Base-by-base conservation (phyloP, 2,329 filamentous ascomycete species). In the Penicillium sp. region DNA sequence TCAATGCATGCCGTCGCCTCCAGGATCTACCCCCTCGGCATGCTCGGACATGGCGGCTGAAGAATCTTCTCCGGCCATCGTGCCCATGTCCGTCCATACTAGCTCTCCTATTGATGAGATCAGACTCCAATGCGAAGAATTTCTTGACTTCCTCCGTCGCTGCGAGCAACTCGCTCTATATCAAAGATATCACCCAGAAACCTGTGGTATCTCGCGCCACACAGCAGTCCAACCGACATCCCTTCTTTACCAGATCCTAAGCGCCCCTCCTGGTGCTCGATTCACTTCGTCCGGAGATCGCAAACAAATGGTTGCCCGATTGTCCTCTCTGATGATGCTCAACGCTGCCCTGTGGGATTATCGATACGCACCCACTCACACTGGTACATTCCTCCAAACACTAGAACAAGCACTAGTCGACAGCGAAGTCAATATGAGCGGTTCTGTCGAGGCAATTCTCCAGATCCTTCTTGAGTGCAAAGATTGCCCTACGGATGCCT, bases 281-380 rank as follows among this genome's bases (percentile, higher is more conserved):
- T 76, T 75, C 55, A 75, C 74, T 1, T 65, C 73, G 16, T 72
- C 73, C 6, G 75, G 73, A 22, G 68, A 76, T 52, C 72, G 75
- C n/a, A 78, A 78, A 60, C 76, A 78, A 60, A 74, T 76, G 52
- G 70, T 78, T 46, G 67, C 76, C 22, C 73, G 75, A 22, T 58
- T 78, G 1, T 73, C 72, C 11, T 66, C 72, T 1, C 54, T 79
- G 33, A 73, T 78, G 53, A 77, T 74, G 57, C 65, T 79, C 52
- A 79, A 79, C 59, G 71, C 72, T 5, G 76, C 72, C 5, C 66
- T 79, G 11, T 79, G 76, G 76, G 75, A 79, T 63, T 77, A 79
- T 54, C 71, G 77, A 16, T 69, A 71, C 40, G 70, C 73, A 8
- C 65, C 68, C 0, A 61, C 58, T 7, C 67, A 67, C 37, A 71